phyloP scores from a whole-genome alignment of 2,329 filamentous ascomycete genomes.

The Colletotrichum aenigma region DNA sequence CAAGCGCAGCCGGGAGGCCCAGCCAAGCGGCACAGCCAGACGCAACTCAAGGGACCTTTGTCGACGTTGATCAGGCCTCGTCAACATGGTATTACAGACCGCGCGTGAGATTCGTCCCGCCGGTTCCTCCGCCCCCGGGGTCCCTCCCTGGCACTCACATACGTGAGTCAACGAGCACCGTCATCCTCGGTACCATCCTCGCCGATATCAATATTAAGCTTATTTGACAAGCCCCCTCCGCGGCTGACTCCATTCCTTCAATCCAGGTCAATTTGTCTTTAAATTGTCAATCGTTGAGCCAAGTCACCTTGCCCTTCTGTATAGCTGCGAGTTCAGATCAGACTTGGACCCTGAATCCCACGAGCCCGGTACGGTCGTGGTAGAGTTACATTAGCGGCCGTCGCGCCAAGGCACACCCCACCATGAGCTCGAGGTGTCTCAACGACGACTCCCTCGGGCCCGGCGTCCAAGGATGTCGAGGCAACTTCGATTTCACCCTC shows the following conservation, averaged over 20 bases:
- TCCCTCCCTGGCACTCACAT: neutral
- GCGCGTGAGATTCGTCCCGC: neutral
- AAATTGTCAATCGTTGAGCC: neutral
- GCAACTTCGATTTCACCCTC: slow-evolving; percentile 48
- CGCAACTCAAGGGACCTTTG: neutral
- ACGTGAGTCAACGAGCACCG: neutral
- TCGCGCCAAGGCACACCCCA: neutral
- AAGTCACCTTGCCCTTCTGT: neutral
- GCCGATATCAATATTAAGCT: neutral
- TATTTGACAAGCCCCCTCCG: neutral
- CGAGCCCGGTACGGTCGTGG: neutral
- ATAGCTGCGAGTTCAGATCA: neutral
- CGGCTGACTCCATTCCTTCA: neutral
- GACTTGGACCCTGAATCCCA: neutral
- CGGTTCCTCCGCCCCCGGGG: neutral
- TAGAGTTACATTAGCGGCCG: neutral
- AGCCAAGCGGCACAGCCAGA: neutral
- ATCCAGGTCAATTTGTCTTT: neutral
- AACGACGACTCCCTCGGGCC: slow-evolving; percentile 41
- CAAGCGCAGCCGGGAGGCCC: neutral
- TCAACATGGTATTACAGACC: neutral
- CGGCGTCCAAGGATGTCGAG: slow-evolving; percentile 40
- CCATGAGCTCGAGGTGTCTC: slow-evolving; percentile 24
- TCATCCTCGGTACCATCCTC: neutral
- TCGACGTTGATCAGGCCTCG: neutral